Percentiles rank a stretch among this genome's conserved stretches.
Evolutionary conservation across 139 green algal genomes (phyloP).

Genomic region (Axilococcus clingmanii): DNA sequence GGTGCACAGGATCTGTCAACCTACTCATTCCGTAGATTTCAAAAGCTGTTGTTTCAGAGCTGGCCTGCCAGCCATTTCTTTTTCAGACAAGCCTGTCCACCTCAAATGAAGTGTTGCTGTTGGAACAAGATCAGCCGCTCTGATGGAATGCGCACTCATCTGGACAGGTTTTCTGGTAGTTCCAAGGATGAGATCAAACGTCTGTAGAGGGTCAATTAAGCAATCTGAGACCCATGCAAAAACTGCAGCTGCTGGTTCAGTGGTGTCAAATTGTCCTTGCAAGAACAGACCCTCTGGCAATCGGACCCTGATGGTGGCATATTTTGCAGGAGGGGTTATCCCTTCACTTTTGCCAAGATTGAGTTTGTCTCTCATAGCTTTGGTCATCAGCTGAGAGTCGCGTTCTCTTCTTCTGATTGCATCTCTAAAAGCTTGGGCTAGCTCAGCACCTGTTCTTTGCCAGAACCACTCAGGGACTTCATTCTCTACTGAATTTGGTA

Average conservation of each 20-base stretch:
- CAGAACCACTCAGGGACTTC: conserved; percentile 67
- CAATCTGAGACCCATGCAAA: conserved; percentile 57
- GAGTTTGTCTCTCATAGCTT: conserved; percentile 32
- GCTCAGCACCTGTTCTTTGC: conserved; percentile 42
- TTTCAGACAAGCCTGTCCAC: conserved; percentile 17
- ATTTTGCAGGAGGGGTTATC: neutral
- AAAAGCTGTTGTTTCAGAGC: conserved; percentile 20
- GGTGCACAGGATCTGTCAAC: conserved; percentile 25
- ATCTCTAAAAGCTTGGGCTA: conserved; percentile 45
- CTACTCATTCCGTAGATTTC: conserved; percentile 10
- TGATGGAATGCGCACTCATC: conserved; percentile 19
- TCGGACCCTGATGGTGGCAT: conserved; percentile 34
- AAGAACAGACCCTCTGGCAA: conserved; percentile 61
- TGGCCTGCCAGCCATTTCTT: conserved; percentile 10
- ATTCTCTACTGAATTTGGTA: conserved; percentile 41
- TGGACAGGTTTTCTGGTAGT: conserved; percentile 10
- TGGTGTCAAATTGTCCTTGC: conserved; percentile 50
- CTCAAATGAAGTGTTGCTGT: conserved; percentile 42
- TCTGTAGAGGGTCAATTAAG: conserved; percentile 33
- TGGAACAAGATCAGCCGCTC: conserved; percentile 30
- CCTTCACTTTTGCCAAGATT: neutral
- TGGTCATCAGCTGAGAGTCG: conserved; percentile 37
- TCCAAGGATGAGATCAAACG: conserved; percentile 58
- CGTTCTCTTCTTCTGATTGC: conserved; percentile 25
- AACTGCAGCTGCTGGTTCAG: conserved; percentile 41